A percentile compares a stretch with the other conserved stretches of the same genome.
phyloP scores from a whole-genome alignment of 257 asterid species.

The Fraxinus anomala region DNA sequence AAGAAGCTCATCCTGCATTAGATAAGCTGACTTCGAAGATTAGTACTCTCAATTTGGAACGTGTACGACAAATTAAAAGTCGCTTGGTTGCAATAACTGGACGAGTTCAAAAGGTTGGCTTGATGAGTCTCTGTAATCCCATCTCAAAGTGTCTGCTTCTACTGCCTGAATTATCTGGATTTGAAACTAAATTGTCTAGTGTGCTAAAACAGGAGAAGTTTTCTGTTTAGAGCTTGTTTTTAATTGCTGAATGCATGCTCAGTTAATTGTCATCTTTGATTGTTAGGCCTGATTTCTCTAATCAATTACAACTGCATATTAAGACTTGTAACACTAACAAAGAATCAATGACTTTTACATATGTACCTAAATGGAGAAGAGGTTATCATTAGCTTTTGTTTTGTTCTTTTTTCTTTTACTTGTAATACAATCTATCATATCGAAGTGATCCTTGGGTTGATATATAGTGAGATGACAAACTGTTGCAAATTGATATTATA shows the following conservation, averaged over 20 bases:
- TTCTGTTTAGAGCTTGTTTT: conserved; percentile 5
- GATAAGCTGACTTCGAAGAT: conserved; percentile 91
- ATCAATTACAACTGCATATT: background rate
- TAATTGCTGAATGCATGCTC: conserved; percentile 9
- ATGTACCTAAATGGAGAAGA: background rate
- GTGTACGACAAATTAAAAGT: conserved; percentile 93
- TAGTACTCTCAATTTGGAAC: conserved; percentile 93
- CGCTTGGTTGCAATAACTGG: conserved; percentile 95
- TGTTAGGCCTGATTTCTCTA: background rate
- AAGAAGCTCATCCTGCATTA: conserved; percentile 96
- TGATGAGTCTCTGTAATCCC: conserved; percentile 20
- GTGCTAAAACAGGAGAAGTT: background rate
- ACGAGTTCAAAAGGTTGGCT: conserved; percentile 89
- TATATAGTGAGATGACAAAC: background rate
- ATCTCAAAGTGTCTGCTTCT: conserved; percentile 11
- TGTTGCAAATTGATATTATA: background rate
- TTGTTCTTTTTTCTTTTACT: background rate
- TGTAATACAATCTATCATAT: no score
- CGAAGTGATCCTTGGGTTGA: background rate
- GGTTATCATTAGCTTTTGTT: background rate
- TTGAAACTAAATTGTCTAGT: conserved; percentile 13
- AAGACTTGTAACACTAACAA: background rate
- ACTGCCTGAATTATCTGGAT: background rate
- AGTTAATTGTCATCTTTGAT: conserved; percentile 8
- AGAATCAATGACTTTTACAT: background rate